phyloP scores from a whole-genome alignment of 306 rosid genomes.

The Biancaea sappan region DNA sequence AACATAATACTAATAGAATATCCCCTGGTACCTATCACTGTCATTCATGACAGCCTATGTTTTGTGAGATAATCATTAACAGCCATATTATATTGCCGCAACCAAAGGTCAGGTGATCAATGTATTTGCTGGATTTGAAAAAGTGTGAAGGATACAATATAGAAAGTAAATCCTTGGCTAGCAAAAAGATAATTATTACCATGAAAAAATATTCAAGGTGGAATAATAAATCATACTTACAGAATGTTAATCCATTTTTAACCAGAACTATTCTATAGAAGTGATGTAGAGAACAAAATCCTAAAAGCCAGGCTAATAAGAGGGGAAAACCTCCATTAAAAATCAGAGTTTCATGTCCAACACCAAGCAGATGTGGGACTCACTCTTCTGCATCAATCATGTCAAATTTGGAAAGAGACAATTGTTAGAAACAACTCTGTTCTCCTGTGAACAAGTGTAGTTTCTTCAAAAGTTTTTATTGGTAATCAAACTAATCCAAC shows the following conservation, averaged over 20 bases:
- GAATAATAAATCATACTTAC: neutral
- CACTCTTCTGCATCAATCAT: no score
- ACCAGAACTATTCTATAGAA: no score
- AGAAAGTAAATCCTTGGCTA: no score
- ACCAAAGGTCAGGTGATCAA: conserved; percentile 16
- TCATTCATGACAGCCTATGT: neutral
- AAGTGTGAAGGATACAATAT: neutral
- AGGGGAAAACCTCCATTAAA: neutral
- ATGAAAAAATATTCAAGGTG: neutral
- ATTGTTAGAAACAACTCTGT: no score
- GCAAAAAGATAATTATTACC: no score
- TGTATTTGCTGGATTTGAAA: conserved; percentile 1
- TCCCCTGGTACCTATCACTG: no score
- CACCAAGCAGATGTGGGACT: neutral
- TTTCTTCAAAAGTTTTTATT: no score
- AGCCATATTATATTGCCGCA: neutral
- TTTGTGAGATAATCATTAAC: neutral
- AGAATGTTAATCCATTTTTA: no score
- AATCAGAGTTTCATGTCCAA: neutral
- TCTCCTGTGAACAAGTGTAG: no score
- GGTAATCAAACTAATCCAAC: no score
- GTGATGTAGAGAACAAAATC: neutral
- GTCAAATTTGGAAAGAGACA: no score
- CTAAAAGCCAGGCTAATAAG: neutral
- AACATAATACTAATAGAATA: no score